phyloP scores from a whole-genome alignment of 1,284 basidiomycete species.

The Trametes sp. region DNA sequence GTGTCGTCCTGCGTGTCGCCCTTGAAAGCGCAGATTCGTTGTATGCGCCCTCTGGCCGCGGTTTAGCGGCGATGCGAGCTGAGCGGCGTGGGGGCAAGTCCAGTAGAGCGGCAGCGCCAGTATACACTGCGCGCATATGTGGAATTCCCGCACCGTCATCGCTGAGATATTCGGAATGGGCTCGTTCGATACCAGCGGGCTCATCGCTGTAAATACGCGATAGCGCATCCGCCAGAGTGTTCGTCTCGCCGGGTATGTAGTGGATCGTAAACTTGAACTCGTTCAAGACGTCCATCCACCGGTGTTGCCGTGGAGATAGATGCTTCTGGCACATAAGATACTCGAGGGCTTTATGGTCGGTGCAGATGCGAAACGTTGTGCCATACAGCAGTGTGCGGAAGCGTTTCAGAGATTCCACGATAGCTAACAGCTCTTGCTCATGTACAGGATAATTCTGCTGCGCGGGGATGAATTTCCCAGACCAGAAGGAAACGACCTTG shows the following conservation, averaged over 20 bases:
- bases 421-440: constrained; percentile 34
- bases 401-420: constrained; percentile 40
- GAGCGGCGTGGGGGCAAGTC: constrained; percentile 1
- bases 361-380: constrained; percentile 29
- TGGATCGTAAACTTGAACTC: constrained; percentile 37
- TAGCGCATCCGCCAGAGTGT: constrained; percentile 41
- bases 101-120: constrained; percentile 6
- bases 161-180: constrained; percentile 35
- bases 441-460: constrained; percentile 37
- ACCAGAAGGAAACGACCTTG: constrained; percentile 36
- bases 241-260: constrained; percentile 29
- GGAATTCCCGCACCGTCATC: constrained; percentile 17
- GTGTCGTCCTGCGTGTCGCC: not conserved
- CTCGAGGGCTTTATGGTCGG: constrained; percentile 38
- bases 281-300: constrained; percentile 35
- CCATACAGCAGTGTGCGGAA: constrained; percentile 37
- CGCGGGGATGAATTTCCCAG: constrained; percentile 40
- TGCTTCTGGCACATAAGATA: constrained; percentile 35
- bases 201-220: constrained; percentile 46
- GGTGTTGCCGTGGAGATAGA: constrained; percentile 32
- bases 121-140: constrained; percentile 1
- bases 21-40: too few species aligned
- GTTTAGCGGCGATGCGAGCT: not conserved
- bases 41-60: not conserved
- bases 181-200: constrained; percentile 32